A percentile compares a stretch with the other conserved stretches of the same genome.
Conservation (phyloP, 352 stramenopile species). For the Pythium aquatile region DNA sequence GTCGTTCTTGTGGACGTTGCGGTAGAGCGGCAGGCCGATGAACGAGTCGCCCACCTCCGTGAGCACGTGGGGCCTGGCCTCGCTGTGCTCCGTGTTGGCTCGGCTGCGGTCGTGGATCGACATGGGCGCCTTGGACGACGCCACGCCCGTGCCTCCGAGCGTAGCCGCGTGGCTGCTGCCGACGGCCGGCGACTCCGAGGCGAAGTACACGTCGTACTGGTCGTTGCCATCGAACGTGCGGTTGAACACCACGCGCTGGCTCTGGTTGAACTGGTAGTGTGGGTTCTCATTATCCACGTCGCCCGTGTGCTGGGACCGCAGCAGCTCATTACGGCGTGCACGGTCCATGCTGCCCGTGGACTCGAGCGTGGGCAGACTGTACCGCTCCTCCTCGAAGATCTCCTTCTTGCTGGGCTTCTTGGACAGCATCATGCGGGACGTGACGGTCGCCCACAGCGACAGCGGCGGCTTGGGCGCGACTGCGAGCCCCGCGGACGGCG, state of each 20-base stretch:
- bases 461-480: constrained; percentile 7
- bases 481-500: constrained; percentile 8
- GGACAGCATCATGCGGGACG: constrained; percentile 25
- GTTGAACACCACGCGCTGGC: constrained; percentile 19
- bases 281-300: constrained; percentile 12
- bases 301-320: constrained; percentile 14
- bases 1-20: constrained; percentile 18
- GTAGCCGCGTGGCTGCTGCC: not conserved
- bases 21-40: constrained; percentile 26
- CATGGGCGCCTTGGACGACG: not conserved
- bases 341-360: constrained; percentile 28
- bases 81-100: constrained; percentile 25
- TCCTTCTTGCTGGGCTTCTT: constrained; percentile 45
- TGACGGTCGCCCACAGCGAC: constrained; percentile 22
- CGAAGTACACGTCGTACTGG: constrained; percentile 31
- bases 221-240: constrained; percentile 15
- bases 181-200: constrained; percentile 20
- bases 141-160: not conserved
- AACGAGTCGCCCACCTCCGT: constrained; percentile 56
- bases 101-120: constrained; percentile 17
- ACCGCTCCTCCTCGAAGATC: constrained; percentile 55
- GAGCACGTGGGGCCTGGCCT: constrained; percentile 39
- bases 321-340: constrained; percentile 7
- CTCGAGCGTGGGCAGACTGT: constrained; percentile 51
- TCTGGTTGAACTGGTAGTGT: constrained; percentile 22